Evolutionary conservation across 23 red algal species (phyloP).

Genomic region (Cyanidium caldarium): DNA sequence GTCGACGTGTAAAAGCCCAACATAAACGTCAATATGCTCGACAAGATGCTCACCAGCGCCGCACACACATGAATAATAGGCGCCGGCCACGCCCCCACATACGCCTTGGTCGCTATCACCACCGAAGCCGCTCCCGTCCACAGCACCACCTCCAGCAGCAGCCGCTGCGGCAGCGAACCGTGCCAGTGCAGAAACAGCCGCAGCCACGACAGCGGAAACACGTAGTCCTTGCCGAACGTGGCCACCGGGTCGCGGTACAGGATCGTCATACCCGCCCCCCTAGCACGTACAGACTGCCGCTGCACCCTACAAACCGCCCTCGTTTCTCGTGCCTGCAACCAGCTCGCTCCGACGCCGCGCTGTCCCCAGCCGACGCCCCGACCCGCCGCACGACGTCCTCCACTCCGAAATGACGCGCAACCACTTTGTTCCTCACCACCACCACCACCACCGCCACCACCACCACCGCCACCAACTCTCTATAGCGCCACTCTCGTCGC

Average conservation of each 20-base stretch:
- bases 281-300: too few species aligned
- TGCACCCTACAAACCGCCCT: too few species aligned
- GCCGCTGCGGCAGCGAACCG: not conserved
- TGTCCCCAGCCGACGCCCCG: too few species aligned
- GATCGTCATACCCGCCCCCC: not conserved
- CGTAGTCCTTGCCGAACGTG: not conserved
- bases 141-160: not conserved
- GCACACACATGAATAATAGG: not conserved
- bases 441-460: too few species aligned
- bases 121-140: not conserved
- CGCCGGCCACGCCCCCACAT: not conserved
- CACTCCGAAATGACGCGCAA: too few species aligned
- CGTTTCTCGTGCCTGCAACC: too few species aligned
- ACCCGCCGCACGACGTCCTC: too few species aligned
- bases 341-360: too few species aligned
- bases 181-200: not conserved
- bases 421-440: too few species aligned
- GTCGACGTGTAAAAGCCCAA: not conserved
- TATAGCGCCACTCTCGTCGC: too few species aligned
- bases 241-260: not conserved
- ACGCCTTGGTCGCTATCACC: not conserved
- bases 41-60: not conserved
- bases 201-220: not conserved
- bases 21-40: not conserved
- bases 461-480: too few species aligned